These are phyloP conservation scores for Boletellus sp. DNA, from an alignment of 768 basidiomycete species.

Conservation along the genomic window DNA sequence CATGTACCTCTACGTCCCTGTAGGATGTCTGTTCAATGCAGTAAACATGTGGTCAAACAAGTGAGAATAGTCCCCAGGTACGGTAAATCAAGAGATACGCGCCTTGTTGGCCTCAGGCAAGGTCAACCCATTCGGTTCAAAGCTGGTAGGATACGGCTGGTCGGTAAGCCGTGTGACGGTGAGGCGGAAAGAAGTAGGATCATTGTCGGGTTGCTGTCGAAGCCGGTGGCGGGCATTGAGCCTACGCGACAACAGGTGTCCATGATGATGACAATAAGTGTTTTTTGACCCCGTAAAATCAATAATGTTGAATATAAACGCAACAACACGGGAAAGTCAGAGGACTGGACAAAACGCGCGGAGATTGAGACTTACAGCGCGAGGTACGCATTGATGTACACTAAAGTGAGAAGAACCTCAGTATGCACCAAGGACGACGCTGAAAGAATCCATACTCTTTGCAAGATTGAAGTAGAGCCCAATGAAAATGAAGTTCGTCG, in stretches of 20 bases:
- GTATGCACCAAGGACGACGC: neutral
- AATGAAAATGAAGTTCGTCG: constrained; percentile 52
- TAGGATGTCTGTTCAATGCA: neutral
- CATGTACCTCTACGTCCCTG: constrained; percentile 4
- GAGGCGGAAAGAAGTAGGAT: constrained; percentile 39
- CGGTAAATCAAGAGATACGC: neutral
- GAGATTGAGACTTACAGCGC: constrained; percentile 30
- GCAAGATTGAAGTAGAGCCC: constrained; percentile 50
- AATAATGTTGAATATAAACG: no score
- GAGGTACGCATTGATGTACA: constrained; percentile 57
- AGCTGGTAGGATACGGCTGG: neutral
- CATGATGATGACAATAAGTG: no score
- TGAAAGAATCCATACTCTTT: constrained; percentile 36
- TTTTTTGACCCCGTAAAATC: no score
- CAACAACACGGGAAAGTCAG: no score
- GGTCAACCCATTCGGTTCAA: no score
- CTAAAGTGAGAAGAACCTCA: constrained; percentile 22
- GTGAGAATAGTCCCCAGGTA: neutral
- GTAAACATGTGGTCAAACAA: neutral
- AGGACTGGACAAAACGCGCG: no score
- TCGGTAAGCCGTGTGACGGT: constrained; percentile 34
- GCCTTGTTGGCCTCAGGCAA: constrained; percentile 3
- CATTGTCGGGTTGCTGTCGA: constrained; percentile 27
- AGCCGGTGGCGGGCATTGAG: constrained; percentile 44
- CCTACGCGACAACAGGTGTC: constrained; percentile 16